Base-by-base conservation (phyloP, 2,329 filamentous ascomycete species). In the Rugonectria rugulosa region DNA sequence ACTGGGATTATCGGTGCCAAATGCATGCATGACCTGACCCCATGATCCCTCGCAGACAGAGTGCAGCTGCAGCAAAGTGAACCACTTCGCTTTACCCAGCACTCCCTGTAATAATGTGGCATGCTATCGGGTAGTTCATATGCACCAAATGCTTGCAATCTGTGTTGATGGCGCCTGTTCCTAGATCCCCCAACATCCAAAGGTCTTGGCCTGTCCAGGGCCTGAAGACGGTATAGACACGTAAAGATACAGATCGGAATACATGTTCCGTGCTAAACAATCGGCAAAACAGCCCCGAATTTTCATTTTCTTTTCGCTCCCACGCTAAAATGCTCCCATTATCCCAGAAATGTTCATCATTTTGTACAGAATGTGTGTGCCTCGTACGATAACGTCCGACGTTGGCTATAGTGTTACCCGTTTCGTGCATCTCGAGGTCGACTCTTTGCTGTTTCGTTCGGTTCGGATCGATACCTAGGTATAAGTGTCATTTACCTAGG, bases 341-440 rank as follows among this genome's bases (percentile, higher is more conserved):
- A 51, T 37, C 56, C 59, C 53, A 67, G 67, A 57, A 38, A 58
- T 57, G 12, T 53, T 40, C 53, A 51, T 57, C 48, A 54, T 59
- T n/a, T 64, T 56, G 59, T 67, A 64, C 61, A 51, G 20, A 64
- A 57, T 47, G 31, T 41, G n/a, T n/a, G n/a, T n/a, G n/a, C n/a
- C 41, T 17, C 50, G 43, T 14, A 41, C 17, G 57, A 50, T 49
- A 26, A 60, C 31, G 43, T 52, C 40, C 15, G 36, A 40, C 53
- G 27, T 38, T 32, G 27, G 14, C 21, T 34, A 40, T n/a, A n/a
- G 45, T 29, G 17, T 14, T 17, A 29, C 41, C 38, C 41, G 19
- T 26, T 24, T 17, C 42, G 43, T n/a, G 21, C 45, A 11, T 38
- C 36, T 24, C 24, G 38, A 17, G 36, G 24, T 42, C 15, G 36